phyloP scores from a whole-genome alignment of 1,284 basidiomycete genomes.

The Melampsora abietis-canadensis region DNA sequence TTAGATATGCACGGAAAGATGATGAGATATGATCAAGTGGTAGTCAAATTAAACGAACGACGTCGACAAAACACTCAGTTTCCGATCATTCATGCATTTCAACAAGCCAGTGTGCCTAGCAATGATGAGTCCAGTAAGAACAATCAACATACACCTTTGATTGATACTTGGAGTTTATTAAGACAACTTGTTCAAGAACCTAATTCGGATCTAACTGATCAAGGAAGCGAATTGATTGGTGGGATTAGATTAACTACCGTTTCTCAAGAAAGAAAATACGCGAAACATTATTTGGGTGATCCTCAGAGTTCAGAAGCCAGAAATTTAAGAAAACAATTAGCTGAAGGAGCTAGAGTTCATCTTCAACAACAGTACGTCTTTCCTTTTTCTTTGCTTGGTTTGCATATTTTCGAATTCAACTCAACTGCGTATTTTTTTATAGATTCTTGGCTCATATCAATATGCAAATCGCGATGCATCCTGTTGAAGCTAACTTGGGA shows the following conservation, averaged over 20 bases:
- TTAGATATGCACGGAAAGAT: conserved; percentile 72
- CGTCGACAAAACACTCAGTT: conserved; percentile 69
- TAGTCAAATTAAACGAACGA: conserved; percentile 69
- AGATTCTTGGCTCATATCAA: conserved; percentile 80
- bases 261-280: conserved; percentile 52
- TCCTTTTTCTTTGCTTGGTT: conserved; percentile 38
- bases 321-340: conserved; percentile 51
- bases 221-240: conserved; percentile 10
- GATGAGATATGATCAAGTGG: conserved; percentile 85
- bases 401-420: conserved; percentile 47
- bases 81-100: conserved; percentile 68
- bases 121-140: conserved; percentile 54
- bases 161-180: conserved; percentile 56
- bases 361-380: conserved; percentile 61
- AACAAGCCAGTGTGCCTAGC: conserved; percentile 57
- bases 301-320: conserved; percentile 51
- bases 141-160: conserved; percentile 51
- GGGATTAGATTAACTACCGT: conserved; percentile 52
- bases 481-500: conserved; percentile 80
- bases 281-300: conserved; percentile 58
- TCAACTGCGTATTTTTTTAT: conserved; percentile 9
- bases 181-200: conserved; percentile 57
- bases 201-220: conserved; percentile 50
- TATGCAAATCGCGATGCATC: conserved; percentile 74
- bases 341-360: conserved; percentile 52